Evolutionary conservation across 2,329 filamentous ascomycete genomes (phyloP).

Genomic region (Hortaea werneckii): DNA sequence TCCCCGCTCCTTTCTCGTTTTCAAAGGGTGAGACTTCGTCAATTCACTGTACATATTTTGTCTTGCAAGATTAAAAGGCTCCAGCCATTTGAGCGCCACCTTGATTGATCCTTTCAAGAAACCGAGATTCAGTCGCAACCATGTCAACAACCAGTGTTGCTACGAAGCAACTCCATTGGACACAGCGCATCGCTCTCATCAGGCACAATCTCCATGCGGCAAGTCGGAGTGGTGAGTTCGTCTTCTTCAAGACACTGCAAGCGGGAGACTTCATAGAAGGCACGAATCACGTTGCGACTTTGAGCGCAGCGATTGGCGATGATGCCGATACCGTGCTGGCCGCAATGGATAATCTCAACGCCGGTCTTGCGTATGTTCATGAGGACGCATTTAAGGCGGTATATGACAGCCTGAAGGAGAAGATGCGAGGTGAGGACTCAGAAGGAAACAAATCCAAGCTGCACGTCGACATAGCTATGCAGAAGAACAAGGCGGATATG

Average conservation of each 20-base stretch:
- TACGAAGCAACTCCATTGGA: conserved; percentile 33
- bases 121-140: conserved; percentile 5
- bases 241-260: conserved; percentile 39
- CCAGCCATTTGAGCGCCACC: background rate
- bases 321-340: conserved; percentile 34
- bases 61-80: background rate
- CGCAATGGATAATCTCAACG: conserved; percentile 37
- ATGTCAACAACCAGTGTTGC: background rate
- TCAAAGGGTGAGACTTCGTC: no score
- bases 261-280: conserved; percentile 34
- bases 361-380: conserved; percentile 35
- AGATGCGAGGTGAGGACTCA: conserved; percentile 22
- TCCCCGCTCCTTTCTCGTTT: background rate
- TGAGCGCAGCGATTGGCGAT: conserved; percentile 30
- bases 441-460: conserved; percentile 25
- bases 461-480: conserved; percentile 35
- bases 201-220: conserved; percentile 36
- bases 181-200: conserved; percentile 35
- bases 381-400: conserved; percentile 39
- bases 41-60: conserved; percentile 4
- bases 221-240: conserved; percentile 34
- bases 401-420: conserved; percentile 33
- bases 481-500: conserved; percentile 35
- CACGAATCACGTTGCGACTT: conserved; percentile 35
- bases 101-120: background rate